Conservation (phyloP, 2,329 filamentous ascomycete species). For the Aureobasidium sp. region DNA sequence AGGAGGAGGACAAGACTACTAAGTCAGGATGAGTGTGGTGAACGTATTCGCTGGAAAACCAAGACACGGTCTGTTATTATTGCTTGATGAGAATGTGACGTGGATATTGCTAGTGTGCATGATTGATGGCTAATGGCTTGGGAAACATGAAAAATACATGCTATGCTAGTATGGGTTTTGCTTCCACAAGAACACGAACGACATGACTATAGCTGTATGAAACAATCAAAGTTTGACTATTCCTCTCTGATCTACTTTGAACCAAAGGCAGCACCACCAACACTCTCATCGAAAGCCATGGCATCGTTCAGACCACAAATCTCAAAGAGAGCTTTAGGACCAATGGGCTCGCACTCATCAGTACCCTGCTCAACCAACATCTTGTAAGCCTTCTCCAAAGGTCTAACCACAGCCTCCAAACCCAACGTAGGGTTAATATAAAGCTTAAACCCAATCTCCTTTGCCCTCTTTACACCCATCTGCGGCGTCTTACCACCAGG, state of each 20-base stretch:
- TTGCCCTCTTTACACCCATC: conserved; percentile 44
- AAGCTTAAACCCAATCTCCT: conserved; percentile 48
- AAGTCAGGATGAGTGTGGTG: neutral
- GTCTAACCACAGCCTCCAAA: conserved; percentile 35
- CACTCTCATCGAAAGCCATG: conserved; percentile 41
- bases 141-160: neutral
- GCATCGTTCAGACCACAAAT: conserved; percentile 44
- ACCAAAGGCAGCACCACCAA: conserved; percentile 29
- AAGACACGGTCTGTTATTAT: neutral
- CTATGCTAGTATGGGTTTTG: neutral
- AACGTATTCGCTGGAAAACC: neutral
- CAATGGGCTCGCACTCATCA: conserved; percentile 28
- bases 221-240: neutral
- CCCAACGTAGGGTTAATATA: conserved; percentile 49
- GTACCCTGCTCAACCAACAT: conserved; percentile 31
- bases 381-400: conserved; percentile 19
- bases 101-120: neutral
- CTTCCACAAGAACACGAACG: neutral
- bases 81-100: neutral
- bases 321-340: conserved; percentile 42
- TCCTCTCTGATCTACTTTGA: neutral
- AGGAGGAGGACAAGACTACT: neutral
- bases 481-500: conserved; percentile 47
- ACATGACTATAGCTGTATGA: neutral
- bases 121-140: neutral